A percentile compares a stretch with the other conserved stretches of the same genome.
phyloP scores from a whole-genome alignment of 257 asterid genomes.

The Jacaranda mimosifolia region DNA sequence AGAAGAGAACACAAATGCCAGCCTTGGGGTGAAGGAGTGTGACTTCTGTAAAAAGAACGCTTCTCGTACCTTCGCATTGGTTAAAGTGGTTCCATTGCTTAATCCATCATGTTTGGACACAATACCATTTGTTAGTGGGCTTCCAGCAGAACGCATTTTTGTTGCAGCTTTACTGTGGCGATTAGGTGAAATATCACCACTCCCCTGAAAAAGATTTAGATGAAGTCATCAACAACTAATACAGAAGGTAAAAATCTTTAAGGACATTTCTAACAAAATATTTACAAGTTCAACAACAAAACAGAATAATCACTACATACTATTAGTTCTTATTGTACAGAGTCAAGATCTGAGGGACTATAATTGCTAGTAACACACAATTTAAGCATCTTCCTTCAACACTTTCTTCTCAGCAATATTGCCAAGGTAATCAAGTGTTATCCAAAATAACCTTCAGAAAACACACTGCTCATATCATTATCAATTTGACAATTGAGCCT shows the following conservation, averaged over 20 bases:
- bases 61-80: slow-evolving; percentile 67
- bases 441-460: slow-evolving; percentile 21
- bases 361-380: slow-evolving; percentile 19
- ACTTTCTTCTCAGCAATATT: slow-evolving; percentile 20
- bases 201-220: slow-evolving; percentile 64
- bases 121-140: slow-evolving; percentile 63
- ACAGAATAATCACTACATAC: slow-evolving; percentile 2
- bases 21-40: background rate
- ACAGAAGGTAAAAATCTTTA: slow-evolving; percentile 26
- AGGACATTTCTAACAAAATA: background rate
- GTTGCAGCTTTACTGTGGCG: slow-evolving; percentile 64
- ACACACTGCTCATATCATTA: slow-evolving; percentile 14
- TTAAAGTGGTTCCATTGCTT: slow-evolving; percentile 65
- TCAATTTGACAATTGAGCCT: background rate
- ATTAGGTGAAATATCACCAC: slow-evolving; percentile 73
- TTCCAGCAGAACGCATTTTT: slow-evolving; percentile 62
- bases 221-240: slow-evolving; percentile 31
- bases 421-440: slow-evolving; percentile 26
- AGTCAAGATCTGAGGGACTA: slow-evolving; percentile 21
- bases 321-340: background rate
- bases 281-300: slow-evolving; percentile 13
- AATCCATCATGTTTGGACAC: slow-evolving; percentile 59
- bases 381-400: slow-evolving; percentile 3
- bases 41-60: slow-evolving; percentile 16
- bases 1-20: slow-evolving; percentile 9